phyloP scores from a whole-genome alignment of 345 rosid genomes.

The Pistacia vera region DNA sequence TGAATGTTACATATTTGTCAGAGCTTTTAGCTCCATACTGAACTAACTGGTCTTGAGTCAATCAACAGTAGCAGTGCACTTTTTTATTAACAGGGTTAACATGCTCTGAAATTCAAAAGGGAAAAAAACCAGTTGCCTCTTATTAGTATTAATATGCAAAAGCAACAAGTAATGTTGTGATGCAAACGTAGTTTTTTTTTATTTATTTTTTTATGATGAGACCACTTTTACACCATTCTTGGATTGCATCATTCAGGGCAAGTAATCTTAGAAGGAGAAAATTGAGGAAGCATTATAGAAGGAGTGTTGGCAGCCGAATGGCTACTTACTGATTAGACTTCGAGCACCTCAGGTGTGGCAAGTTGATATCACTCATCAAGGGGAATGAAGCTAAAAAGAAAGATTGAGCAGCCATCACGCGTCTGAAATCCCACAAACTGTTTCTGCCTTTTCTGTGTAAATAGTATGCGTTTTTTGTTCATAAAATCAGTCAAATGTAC shows the following conservation, averaged over 20 bases:
- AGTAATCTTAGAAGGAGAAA: constrained; percentile 59
- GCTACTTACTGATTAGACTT: constrained; percentile 10
- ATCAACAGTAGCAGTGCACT: neutral
- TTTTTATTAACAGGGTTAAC: too few relatives aligned
- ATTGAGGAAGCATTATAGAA: constrained; percentile 54
- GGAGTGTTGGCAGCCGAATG: constrained; percentile 32
- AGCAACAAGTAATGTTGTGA: neutral
- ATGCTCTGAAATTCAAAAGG: neutral
- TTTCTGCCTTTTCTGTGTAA: neutral
- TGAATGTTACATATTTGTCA: neutral
- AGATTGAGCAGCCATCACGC: neutral
- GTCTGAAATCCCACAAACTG: neutral
- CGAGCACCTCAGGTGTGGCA: neutral
- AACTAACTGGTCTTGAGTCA: neutral
- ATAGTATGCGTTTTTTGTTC: neutral
- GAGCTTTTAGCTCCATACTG: neutral
- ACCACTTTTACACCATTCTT: neutral
- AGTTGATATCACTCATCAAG: neutral
- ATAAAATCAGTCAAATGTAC: neutral
- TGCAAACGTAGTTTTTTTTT: neutral
- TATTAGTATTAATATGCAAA: neutral
- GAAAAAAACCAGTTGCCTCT: neutral
- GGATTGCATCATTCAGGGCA: constrained; percentile 47
- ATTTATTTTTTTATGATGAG: too few relatives aligned
- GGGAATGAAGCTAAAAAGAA: neutral